phyloP scores from a whole-genome alignment of 169 alveolate genomes.

The Besnoitia besnoiti region DNA sequence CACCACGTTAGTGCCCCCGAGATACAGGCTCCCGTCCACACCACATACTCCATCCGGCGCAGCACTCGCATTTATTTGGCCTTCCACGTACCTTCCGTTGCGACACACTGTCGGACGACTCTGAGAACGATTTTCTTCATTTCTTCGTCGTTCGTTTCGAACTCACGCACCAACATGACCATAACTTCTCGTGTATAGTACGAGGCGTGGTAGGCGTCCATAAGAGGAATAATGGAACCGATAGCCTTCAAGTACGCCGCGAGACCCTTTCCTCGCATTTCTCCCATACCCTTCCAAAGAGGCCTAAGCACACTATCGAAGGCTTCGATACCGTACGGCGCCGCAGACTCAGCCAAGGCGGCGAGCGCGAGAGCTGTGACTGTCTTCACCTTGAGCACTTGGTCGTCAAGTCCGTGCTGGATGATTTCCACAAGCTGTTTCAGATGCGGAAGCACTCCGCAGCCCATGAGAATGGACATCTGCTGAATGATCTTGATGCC shows the following conservation, averaged over 20 bases:
- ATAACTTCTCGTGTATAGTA: constrained; percentile 96
- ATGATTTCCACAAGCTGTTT: constrained; percentile 96
- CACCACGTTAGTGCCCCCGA: no score
- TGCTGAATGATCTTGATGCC: constrained; percentile 99
- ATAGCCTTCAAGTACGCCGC: constrained; percentile 99
- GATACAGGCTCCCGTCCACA: no score
- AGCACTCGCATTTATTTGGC: no score
- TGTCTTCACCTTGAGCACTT: constrained; percentile 90
- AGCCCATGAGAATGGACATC: constrained; percentile 97
- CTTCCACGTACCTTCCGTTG: constrained; percentile 87
- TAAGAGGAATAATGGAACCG: constrained; percentile 96
- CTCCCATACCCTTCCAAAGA: constrained; percentile 96
- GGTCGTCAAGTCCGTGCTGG: constrained; percentile 96
- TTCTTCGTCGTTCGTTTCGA: constrained; percentile 98
- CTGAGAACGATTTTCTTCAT: constrained; percentile 96
- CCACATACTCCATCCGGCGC: no score
- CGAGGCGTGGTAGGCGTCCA: constrained; percentile 99
- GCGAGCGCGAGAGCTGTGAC: constrained; percentile 99
- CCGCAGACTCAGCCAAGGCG: constrained; percentile 99
- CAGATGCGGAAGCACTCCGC: constrained; percentile 98
- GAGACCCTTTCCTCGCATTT: constrained; percentile 95
- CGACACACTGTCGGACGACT: constrained; percentile 97
- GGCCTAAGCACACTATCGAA: constrained; percentile 97
- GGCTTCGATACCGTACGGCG: constrained; percentile 99
- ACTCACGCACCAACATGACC: constrained; percentile 96